phyloP scores from a whole-genome alignment of 495 filamentous ascomycete genomes.

The Mytilinidion resinicola region DNA sequence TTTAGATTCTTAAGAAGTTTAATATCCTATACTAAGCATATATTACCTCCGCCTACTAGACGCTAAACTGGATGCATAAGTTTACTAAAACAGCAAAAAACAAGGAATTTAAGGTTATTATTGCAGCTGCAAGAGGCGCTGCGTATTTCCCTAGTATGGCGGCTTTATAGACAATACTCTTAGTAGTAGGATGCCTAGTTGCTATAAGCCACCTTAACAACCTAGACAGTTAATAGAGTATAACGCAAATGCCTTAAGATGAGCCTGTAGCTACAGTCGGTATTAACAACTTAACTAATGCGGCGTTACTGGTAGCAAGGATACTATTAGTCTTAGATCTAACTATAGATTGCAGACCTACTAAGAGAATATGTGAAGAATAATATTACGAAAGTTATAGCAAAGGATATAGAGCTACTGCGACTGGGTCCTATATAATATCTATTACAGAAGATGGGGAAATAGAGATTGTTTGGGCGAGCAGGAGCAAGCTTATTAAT shows the following conservation, averaged over 20 bases:
- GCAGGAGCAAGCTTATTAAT: too few relatives aligned
- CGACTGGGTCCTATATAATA: constrained; percentile 68
- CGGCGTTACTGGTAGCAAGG: constrained; percentile 77
- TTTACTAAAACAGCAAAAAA: too few relatives aligned
- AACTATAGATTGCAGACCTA: constrained; percentile 49
- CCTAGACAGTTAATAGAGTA: constrained; percentile 80
- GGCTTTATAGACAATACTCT: too few relatives aligned
- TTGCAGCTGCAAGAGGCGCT: too few relatives aligned
- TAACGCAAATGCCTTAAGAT: constrained; percentile 82
- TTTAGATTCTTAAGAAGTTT: too few relatives aligned
- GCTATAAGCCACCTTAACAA: constrained; percentile 82
- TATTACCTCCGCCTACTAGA: too few relatives aligned
- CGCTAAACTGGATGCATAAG: too few relatives aligned
- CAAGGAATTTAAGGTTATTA: too few relatives aligned
- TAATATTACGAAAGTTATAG: constrained; percentile 57
- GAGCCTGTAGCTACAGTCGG: constrained; percentile 78
- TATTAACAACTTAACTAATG: constrained; percentile 91
- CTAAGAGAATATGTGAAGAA: constrained; percentile 60
- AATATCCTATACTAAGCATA: too few relatives aligned
- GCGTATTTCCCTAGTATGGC: too few relatives aligned
- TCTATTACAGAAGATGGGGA: constrained; percentile 46
- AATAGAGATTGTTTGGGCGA: neutral
- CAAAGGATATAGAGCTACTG: constrained; percentile 60
- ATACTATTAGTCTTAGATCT: constrained; percentile 70
- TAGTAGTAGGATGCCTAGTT: too few relatives aligned